phyloP scores from a whole-genome alignment of 2,329 filamentous ascomycete species.

The Aspergillus sp. region DNA sequence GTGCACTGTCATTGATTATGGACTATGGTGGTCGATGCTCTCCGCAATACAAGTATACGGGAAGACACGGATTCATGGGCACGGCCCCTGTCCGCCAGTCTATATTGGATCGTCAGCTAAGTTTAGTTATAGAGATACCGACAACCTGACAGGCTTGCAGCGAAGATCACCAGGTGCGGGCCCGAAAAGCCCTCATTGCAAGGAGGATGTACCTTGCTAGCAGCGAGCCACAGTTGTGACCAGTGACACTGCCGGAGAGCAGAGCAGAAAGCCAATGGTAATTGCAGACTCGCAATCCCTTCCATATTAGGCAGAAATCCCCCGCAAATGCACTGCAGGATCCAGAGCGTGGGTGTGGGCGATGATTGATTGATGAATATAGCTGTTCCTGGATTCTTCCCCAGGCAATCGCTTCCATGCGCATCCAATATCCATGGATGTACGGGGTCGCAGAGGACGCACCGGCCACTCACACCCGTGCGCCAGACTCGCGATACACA shows the following conservation, averaged over 20 bases:
- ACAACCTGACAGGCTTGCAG: not conserved
- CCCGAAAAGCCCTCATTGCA: not conserved
- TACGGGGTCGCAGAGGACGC: not conserved
- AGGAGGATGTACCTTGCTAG: too few species aligned
- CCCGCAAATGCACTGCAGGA: not conserved
- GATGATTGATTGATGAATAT: too few species aligned
- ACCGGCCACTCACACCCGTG: not conserved
- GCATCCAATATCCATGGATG: not conserved
- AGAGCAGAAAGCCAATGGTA: not conserved
- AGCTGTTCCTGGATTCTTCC: slow-evolving; percentile 6
- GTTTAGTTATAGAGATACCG: not conserved
- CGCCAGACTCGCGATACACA: slow-evolving; percentile 1
- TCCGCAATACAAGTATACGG: not conserved
- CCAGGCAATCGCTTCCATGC: not conserved
- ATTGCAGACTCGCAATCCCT: slow-evolving; percentile 6
- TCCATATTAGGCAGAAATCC: slow-evolving; percentile 1
- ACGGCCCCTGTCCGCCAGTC: not conserved
- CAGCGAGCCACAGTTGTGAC: not conserved
- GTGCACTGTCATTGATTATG: not conserved
- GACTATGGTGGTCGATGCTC: not conserved
- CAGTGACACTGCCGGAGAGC: not conserved
- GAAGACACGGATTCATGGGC: not conserved
- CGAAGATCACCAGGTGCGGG: slow-evolving; percentile 1
- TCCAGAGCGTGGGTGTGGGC: too few species aligned
- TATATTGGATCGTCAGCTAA: not conserved